Percentiles rank a stretch among this genome's conserved stretches.
Evolutionary conservation across 2,329 filamentous ascomycete genomes (phyloP).

Genomic region (Furcasterigmium furcatum): DNA sequence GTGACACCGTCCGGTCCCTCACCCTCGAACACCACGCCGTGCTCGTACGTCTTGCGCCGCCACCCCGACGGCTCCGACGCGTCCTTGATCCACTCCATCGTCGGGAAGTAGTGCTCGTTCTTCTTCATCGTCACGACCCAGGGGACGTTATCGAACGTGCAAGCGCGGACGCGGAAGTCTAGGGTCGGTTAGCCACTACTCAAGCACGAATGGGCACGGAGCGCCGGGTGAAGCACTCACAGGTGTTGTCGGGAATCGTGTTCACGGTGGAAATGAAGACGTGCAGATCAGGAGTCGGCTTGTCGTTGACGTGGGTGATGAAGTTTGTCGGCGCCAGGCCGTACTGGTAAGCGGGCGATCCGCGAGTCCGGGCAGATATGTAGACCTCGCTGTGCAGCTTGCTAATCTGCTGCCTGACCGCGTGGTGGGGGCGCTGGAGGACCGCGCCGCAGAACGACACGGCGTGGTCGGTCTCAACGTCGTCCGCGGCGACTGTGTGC

Average conservation of each 20-base stretch:
- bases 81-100: conserved; percentile 68
- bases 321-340: conserved; percentile 96
- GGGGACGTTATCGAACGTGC: conserved; percentile 96
- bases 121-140: conserved; percentile 99
- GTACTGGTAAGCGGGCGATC: conserved; percentile 84
- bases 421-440: conserved; percentile 89
- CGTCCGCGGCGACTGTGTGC: conserved; percentile 81
- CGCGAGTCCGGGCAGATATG: conserved; percentile 80
- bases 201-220: too few species aligned
- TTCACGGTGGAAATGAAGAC: conserved; percentile 77
- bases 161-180: conserved; percentile 95
- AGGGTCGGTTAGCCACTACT: not conserved
- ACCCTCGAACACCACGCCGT: conserved; percentile 47
- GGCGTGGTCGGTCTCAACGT: conserved; percentile 88
- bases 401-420: conserved; percentile 94
- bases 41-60: conserved; percentile 61
- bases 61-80: conserved; percentile 56
- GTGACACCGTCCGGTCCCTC: conserved; percentile 50
- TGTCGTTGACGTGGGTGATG: conserved; percentile 91
- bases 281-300: conserved; percentile 77
- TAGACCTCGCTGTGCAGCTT: conserved; percentile 97
- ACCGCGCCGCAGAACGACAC: conserved; percentile 95
- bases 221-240: too few species aligned
- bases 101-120: conserved; percentile 92
- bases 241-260: conserved; percentile 93